phyloP scores from a whole-genome alignment of 2,329 filamentous ascomycete genomes.

The Cladosporium sp. region DNA sequence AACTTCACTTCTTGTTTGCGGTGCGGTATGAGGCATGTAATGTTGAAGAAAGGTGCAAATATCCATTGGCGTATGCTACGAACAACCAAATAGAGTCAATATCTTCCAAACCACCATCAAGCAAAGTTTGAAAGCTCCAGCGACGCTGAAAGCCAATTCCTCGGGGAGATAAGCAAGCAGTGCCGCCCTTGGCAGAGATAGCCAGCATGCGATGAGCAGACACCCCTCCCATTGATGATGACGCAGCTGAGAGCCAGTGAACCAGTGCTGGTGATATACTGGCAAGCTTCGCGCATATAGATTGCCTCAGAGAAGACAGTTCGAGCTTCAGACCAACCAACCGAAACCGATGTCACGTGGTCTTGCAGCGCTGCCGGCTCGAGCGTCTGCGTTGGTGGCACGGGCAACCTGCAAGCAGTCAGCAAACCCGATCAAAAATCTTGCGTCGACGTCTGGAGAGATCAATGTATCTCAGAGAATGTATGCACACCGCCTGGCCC shows the following conservation, averaged over 20 bases:
- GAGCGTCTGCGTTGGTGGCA: not conserved
- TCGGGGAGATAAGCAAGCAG: conserved; percentile 1
- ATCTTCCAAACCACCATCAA: not conserved
- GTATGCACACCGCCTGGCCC: not conserved
- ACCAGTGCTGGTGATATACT: not conserved
- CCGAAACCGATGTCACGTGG: not conserved
- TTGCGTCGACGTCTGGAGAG: not conserved
- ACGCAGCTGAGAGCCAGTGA: not conserved
- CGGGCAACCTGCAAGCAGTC: not conserved
- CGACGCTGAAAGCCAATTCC: not conserved
- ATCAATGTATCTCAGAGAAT: not conserved
- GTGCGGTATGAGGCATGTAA: not conserved
- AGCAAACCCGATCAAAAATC: not conserved
- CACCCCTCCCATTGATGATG: not conserved
- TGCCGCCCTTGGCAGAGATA: conserved; percentile 1
- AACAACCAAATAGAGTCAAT: not conserved
- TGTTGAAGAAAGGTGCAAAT: conserved; percentile 16
- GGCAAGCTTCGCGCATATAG: no score
- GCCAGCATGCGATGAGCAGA: not conserved
- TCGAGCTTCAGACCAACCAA: not conserved
- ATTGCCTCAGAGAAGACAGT: not conserved
- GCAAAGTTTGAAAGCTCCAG: not conserved
- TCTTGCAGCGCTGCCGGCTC: not conserved
- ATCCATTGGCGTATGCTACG: not conserved
- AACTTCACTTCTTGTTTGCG: conserved; percentile 5